A percentile compares a stretch with the other conserved stretches of the same genome.
Evolutionary conservation across 768 basidiomycete species (phyloP).

Genomic region (Lactarius pseudohatsudake): DNA sequence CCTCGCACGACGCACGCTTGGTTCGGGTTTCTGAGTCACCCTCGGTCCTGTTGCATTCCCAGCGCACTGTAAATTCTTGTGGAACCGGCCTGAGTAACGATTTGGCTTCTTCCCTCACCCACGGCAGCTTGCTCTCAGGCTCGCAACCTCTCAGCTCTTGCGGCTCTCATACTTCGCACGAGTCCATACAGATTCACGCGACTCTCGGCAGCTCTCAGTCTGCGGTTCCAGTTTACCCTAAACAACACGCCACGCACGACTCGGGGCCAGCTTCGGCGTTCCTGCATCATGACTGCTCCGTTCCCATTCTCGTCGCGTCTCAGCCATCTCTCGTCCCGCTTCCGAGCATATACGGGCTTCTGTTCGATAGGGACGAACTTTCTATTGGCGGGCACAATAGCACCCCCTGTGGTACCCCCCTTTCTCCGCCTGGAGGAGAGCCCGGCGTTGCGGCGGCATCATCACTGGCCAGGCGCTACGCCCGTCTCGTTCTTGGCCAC

Average conservation of each 20-base stretch:
- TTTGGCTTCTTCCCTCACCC: not conserved
- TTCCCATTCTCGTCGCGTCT: not conserved
- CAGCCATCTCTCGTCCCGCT: conserved; percentile 6
- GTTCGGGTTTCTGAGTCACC: not conserved
- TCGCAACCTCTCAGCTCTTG: not conserved
- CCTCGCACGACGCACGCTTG: not conserved
- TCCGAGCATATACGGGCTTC: conserved; percentile 23
- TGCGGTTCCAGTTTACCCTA: not conserved
- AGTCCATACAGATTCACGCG: not conserved
- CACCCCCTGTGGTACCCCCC: not conserved
- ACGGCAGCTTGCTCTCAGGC: not conserved
- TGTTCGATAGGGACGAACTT: conserved; percentile 15
- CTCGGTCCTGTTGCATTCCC: not conserved
- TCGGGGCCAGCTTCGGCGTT: not conserved
- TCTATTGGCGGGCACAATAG: not conserved
- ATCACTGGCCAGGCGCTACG: conserved; percentile 6
- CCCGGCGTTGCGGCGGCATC: not conserved
- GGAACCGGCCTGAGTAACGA: not conserved
- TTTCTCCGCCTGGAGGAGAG: not conserved
- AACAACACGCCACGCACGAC: not conserved
- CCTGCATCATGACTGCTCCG: not conserved
- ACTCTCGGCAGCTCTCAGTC: not conserved
- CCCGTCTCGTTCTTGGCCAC: conserved; percentile 24
- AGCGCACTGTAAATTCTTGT: not conserved
- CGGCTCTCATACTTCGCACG: not conserved